Evolutionary conservation across 768 basidiomycete species (phyloP), one percentile per base, ranked within the genome.

Genomic region (Lactarius psammicola): DNA sequence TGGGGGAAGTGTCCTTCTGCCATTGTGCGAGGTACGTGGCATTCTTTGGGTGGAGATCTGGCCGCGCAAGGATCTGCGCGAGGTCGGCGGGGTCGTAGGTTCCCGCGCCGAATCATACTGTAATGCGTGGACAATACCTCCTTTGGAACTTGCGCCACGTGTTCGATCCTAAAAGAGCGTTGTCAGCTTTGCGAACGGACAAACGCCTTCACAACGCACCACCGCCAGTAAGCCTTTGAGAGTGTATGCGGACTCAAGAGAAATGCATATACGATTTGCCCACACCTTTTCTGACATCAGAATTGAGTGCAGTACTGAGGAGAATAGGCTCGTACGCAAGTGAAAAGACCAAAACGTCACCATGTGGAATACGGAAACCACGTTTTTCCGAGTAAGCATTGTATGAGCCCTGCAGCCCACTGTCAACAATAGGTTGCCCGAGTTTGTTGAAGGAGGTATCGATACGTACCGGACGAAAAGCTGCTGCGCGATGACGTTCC

Each of bases 321-420:
- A 31, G 9, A 33, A 28, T 20, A 30, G n/a, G 18, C 15, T 75
- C 83, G 13, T 72, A 92, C 88, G 85, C 86, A 4, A 94, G 71
- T 0, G 87, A 80, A 71, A 98, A 97, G 11, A 96, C 83, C 9
- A 95, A 74, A 0, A 92, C 83, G 56, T 89, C 90, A 5, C 95
- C 95, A 73, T 94, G 81, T 0, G 94, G 95, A 18, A 98, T 80
- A 53, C 78, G 78, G 53, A 95, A 80, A 34, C 86, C 85, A 34
- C 83, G 84, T 69, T 83, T 84, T 2, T 81, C 81, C 1, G 92
- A 86, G 70, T 87, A 88, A 9, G 85, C 82, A 72, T 95, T 96
- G 74, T 91, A 96, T 1, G 88, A 86, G 1, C 93, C 95, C 75
- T 98, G 95, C 8, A 98, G 79, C 3, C 95, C 95, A 56, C 94